Evolutionary conservation across 768 basidiomycete genomes (phyloP).

Genomic region (Roridomyces roridus): DNA sequence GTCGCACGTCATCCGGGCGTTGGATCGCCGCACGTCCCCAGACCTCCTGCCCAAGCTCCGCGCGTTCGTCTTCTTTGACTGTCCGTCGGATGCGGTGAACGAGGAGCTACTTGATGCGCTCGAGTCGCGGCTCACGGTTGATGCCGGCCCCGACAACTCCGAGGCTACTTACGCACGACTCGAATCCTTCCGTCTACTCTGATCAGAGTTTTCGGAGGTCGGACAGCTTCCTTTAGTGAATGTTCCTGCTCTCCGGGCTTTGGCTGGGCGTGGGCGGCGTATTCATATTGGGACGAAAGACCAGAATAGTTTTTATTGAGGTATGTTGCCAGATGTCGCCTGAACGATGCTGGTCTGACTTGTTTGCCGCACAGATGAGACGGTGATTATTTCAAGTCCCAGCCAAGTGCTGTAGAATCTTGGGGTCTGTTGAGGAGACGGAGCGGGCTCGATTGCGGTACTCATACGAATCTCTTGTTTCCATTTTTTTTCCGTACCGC

Average conservation of each 20-base stretch:
- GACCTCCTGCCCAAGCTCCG: constrained; percentile 12
- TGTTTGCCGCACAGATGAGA: too few relatives aligned
- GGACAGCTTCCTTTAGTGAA: constrained; percentile 2
- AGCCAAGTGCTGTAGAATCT: too few relatives aligned
- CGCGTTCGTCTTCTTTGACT: background rate
- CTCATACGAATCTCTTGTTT: too few relatives aligned
- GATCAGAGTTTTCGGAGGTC: background rate
- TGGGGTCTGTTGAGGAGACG: too few relatives aligned
- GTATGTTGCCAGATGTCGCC: too few relatives aligned
- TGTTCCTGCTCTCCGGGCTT: background rate
- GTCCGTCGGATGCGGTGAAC: constrained; percentile 2
- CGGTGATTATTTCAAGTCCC: too few relatives aligned
- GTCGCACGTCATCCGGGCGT: background rate
- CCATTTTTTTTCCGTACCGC: too few relatives aligned
- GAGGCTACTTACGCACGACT: constrained; percentile 3
- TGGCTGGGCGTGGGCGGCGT: background rate
- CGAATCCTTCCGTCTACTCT: constrained; percentile 8
- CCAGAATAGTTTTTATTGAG: too few relatives aligned
- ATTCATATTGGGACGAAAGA: constrained; percentile 6
- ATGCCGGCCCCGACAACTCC: constrained; percentile 3
- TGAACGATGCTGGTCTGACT: too few relatives aligned
- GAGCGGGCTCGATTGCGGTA: too few relatives aligned
- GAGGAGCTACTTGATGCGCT: constrained; percentile 5
- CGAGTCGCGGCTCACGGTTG: too few relatives aligned
- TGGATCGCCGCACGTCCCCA: constrained; percentile 7